A percentile compares a stretch with the other conserved stretches of the same genome.
Conservation (phyloP, 352 stramenopile genomes). For the Globisporangium echinulatum region DNA sequence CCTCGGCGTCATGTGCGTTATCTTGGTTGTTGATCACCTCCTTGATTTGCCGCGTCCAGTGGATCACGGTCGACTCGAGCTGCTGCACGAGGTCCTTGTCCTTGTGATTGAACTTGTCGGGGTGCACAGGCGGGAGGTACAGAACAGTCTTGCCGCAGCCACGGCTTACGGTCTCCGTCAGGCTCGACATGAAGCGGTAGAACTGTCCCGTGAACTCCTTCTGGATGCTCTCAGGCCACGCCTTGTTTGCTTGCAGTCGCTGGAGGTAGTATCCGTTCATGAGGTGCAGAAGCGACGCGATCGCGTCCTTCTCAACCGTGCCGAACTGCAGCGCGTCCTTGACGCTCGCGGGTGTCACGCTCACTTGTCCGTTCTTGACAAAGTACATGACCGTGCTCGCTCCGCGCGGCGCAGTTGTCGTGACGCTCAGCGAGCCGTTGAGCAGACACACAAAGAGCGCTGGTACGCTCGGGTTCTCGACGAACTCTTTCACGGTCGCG, state of each 20-base stretch:
- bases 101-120: constrained; percentile 81
- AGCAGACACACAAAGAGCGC: constrained; percentile 61
- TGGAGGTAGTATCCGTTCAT: constrained; percentile 85
- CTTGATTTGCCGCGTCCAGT: constrained; percentile 97
- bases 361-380: constrained; percentile 78
- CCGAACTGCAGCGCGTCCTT: constrained; percentile 64
- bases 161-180: constrained; percentile 91
- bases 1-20: constrained; percentile 88
- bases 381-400: constrained; percentile 76
- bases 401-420: constrained; percentile 47
- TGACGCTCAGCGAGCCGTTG: constrained; percentile 41
- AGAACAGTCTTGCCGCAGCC: constrained; percentile 91
- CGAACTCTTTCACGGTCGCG: constrained; percentile 79
- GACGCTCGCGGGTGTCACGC: constrained; percentile 55
- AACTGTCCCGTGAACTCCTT: constrained; percentile 94
- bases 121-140: constrained; percentile 85
- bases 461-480: constrained; percentile 56
- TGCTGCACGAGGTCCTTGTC: constrained; percentile 95
- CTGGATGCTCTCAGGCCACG: constrained; percentile 91
- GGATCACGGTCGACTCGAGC: constrained; percentile 94
- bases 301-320: constrained; percentile 71
- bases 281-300: constrained; percentile 73
- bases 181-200: constrained; percentile 92
- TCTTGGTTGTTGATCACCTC: constrained; percentile 96
- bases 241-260: constrained; percentile 66